A percentile compares a stretch with the other conserved stretches of the same genome.
Conservation (phyloP, 2,329 filamentous ascomycete species). For the Aspergillus sp. region DNA sequence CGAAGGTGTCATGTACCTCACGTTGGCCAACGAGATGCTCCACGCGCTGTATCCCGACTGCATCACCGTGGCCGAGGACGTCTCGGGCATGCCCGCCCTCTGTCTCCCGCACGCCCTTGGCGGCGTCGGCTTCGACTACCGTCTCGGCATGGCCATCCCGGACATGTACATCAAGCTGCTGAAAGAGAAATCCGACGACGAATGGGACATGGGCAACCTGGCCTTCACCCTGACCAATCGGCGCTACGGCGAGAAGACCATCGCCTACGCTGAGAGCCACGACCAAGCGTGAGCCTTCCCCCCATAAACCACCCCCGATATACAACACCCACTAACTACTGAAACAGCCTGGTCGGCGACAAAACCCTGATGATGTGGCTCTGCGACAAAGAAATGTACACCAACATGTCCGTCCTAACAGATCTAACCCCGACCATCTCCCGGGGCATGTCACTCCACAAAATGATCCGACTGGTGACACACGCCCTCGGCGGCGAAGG, state of each 20-base stretch:
- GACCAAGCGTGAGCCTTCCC: slow-evolving; percentile 79
- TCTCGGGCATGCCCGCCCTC: slow-evolving; percentile 97
- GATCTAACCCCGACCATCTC: slow-evolving; percentile 86
- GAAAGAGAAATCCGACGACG: slow-evolving; percentile 85
- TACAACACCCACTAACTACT: slow-evolving; percentile 5
- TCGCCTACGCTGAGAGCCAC: slow-evolving; percentile 95
- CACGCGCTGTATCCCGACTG: slow-evolving; percentile 82
- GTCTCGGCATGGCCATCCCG: slow-evolving; percentile 94
- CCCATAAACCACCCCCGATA: neutral
- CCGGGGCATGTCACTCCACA: slow-evolving; percentile 88
- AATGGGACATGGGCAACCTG: slow-evolving; percentile 87
- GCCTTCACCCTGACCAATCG: slow-evolving; percentile 87
- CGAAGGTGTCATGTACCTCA: slow-evolving; percentile 90
- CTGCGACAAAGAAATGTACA: slow-evolving; percentile 95
- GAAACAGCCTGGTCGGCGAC: slow-evolving; percentile 79
- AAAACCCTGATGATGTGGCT: slow-evolving; percentile 98
- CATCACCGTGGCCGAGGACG: slow-evolving; percentile 94
- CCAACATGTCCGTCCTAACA: slow-evolving; percentile 86
- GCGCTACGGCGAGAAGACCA: slow-evolving; percentile 94
- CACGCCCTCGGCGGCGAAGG: slow-evolving; percentile 91
- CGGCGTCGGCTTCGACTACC: slow-evolving; percentile 94
- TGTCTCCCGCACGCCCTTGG: slow-evolving; percentile 82
- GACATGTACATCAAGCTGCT: slow-evolving; percentile 99
- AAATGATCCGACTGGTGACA: slow-evolving; percentile 93
- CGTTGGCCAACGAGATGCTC: slow-evolving; percentile 94